Evolutionary conservation across 306 rosid species (phyloP).

Genomic region (Alnus rubra): DNA sequence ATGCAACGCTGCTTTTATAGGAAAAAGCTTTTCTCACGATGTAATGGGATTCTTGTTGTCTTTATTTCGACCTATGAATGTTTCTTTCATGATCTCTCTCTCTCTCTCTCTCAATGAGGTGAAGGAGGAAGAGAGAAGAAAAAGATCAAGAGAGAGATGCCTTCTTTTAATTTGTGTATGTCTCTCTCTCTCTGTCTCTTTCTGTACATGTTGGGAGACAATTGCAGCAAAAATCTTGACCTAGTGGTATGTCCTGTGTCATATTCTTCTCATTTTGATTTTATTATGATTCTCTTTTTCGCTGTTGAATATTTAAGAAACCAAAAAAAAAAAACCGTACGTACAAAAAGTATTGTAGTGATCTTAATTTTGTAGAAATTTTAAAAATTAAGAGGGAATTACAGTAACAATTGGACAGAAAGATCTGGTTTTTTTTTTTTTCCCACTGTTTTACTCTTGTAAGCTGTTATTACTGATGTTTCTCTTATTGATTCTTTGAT

Average conservation of each 20-base stretch:
- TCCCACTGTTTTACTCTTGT: no score
- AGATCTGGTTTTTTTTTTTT: not conserved
- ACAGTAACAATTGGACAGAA: not conserved
- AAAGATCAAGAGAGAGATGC: constrained; percentile 36
- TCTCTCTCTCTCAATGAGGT: no score
- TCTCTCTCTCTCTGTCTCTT: not conserved
- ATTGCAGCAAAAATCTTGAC: constrained; percentile 9
- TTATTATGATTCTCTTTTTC: not conserved
- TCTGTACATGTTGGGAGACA: not conserved
- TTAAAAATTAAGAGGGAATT: not conserved
- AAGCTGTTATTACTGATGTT: no score
- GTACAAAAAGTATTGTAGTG: not conserved
- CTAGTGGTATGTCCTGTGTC: constrained; percentile 45
- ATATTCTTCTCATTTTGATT: constrained; percentile 35
- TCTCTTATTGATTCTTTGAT: no score
- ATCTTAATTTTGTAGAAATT: not conserved
- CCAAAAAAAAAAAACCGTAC: not conserved
- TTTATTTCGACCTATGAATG: constrained; percentile 8
- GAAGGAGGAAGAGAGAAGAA: not conserved
- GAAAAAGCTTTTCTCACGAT: constrained; percentile 20
- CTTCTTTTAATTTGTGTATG: not conserved
- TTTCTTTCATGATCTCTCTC: not conserved
- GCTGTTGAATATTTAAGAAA: not conserved
- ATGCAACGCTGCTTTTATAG: constrained; percentile 22
- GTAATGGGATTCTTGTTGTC: constrained; percentile 15